Conservation (phyloP, 139 green algal genomes). For the Mychonastes homosphaera region DNA sequence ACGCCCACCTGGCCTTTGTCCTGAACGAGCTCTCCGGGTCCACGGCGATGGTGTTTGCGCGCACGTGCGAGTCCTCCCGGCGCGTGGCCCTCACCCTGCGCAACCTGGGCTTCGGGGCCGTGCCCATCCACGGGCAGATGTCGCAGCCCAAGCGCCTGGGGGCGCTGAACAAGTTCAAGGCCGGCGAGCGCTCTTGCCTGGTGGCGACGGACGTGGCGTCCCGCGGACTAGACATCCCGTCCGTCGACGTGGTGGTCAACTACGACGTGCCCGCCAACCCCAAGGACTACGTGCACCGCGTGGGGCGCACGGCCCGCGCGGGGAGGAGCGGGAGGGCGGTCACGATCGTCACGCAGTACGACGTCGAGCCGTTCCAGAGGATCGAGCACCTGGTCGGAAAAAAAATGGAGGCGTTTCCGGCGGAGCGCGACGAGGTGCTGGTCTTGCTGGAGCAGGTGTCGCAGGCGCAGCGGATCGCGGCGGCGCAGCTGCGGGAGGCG, state of each 20-base stretch:
- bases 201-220: conserved; percentile 84
- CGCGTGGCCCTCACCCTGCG: conserved; percentile 84
- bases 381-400: conserved; percentile 86
- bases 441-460: conserved; percentile 73
- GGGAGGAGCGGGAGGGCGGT: conserved; percentile 81
- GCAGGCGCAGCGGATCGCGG: conserved; percentile 73
- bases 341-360: conserved; percentile 96
- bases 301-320: conserved; percentile 89
- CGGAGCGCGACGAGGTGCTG: conserved; percentile 63
- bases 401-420: conserved; percentile 71
- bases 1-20: conserved; percentile 84
- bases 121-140: conserved; percentile 99
- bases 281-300: conserved; percentile 93
- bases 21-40: conserved; percentile 76
- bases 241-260: conserved; percentile 93
- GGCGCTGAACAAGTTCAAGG: conserved; percentile 98
- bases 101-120: conserved; percentile 89
- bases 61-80: conserved; percentile 88
- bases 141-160: conserved; percentile 90
- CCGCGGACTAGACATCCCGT: conserved; percentile 89
- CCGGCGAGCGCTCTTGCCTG: conserved; percentile 44
- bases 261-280: conserved; percentile 89
- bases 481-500: conserved; percentile 66
- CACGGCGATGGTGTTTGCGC: conserved; percentile 85
- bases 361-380: conserved; percentile 96